These are phyloP conservation scores for Phylloporus sp. DNA, from an alignment of 768 basidiomycete species.

Conservation along the genomic window DNA sequence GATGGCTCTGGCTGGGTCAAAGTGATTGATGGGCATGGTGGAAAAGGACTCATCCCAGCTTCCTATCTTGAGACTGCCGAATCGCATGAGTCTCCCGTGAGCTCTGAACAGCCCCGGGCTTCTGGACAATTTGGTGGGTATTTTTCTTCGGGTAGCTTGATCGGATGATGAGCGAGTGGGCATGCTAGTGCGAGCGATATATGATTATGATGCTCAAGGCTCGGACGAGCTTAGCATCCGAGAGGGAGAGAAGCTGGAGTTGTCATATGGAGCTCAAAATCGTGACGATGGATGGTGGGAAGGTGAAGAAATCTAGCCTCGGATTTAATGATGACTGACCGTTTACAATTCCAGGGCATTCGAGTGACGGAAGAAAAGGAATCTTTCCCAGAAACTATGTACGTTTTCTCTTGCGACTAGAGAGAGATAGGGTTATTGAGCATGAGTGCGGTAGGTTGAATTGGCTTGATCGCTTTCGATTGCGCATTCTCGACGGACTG, in stretches of 20 bases:
- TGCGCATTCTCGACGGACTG: conserved; percentile 6
- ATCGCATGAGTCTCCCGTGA: conserved; percentile 5
- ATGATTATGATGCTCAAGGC: conserved; percentile 72
- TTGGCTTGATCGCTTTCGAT: conserved; percentile 30
- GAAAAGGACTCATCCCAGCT: conserved; percentile 78
- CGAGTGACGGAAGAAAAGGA: conserved; percentile 58
- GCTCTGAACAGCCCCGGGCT: conserved; percentile 26
- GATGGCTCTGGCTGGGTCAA: conserved; percentile 89
- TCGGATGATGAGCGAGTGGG: conserved; percentile 2
- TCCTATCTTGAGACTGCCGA: conserved; percentile 57
- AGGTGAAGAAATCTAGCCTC: conserved; percentile 43
- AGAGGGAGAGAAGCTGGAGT: conserved; percentile 59
- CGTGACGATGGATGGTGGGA: conserved; percentile 87
- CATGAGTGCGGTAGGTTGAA: conserved; percentile 43
- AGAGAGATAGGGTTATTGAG: conserved; percentile 20
- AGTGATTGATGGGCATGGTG: conserved; percentile 53
- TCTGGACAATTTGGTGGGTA: conserved; percentile 51
- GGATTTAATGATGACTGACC: conserved; percentile 21
- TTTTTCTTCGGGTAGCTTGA: conserved; percentile 1
- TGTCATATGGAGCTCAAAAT: conserved; percentile 59
- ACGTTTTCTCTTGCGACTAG: conserved; percentile 32
- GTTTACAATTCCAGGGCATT: conserved; percentile 48
- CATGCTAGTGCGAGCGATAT: conserved; percentile 70
- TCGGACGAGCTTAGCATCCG: conserved; percentile 62
- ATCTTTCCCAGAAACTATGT: conserved; percentile 91